phyloP scores from a whole-genome alignment of 371 early-diverging fungal species.

The Saksenaea oblongispora region DNA sequence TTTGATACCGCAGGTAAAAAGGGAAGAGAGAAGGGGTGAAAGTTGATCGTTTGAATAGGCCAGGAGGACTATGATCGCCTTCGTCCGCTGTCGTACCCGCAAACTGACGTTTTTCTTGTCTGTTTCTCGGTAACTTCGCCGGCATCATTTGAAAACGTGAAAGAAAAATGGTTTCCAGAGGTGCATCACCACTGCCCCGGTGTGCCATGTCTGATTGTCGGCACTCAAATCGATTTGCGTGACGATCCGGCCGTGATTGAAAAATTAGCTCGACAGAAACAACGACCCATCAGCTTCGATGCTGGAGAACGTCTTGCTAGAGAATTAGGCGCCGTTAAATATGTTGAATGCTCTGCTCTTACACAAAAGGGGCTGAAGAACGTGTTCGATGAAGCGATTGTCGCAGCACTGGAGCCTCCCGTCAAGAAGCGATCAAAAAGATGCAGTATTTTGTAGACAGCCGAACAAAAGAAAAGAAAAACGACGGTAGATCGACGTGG shows the following conservation, averaged over 20 bases:
- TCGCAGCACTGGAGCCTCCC: slow-evolving; percentile 97
- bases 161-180: slow-evolving; percentile 89
- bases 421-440: slow-evolving; percentile 75
- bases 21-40: neutral
- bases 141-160: slow-evolving; percentile 92
- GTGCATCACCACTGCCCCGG: slow-evolving; percentile 97
- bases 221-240: slow-evolving; percentile 95
- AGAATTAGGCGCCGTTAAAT: slow-evolving; percentile 93
- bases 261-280: slow-evolving; percentile 81
- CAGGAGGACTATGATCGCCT: slow-evolving; percentile 98
- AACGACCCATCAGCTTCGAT: slow-evolving; percentile 81
- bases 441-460: slow-evolving; percentile 70
- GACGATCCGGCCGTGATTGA: slow-evolving; percentile 84
- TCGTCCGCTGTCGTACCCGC: slow-evolving; percentile 94
- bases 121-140: slow-evolving; percentile 96
- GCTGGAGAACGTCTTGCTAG: slow-evolving; percentile 85
- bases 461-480: slow-evolving; percentile 1
- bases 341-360: slow-evolving; percentile 97
- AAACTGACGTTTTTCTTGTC: slow-evolving; percentile 93
- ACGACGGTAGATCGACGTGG: neutral
- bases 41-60: slow-evolving; percentile 40
- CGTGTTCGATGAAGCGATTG: slow-evolving; percentile 98
- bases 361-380: slow-evolving; percentile 96
- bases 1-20: slow-evolving; percentile 95
- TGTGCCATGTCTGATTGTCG: slow-evolving; percentile 95